A percentile compares a stretch with the other conserved stretches of the same genome.
phyloP scores from a whole-genome alignment of 257 asterid genomes.

The Lantana camara region DNA sequence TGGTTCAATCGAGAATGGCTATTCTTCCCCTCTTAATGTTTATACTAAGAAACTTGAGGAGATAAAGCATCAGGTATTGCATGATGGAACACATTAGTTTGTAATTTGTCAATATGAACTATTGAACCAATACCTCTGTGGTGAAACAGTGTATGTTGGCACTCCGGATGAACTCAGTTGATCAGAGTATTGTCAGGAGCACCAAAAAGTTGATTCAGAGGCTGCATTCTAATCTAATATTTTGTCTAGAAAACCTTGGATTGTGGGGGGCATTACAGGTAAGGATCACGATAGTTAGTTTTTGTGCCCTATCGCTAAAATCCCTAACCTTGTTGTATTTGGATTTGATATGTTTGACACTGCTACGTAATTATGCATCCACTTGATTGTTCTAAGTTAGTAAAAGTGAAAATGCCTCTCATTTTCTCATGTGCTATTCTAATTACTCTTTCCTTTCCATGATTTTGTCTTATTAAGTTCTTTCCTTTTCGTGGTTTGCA shows the following conservation, averaged over 20 bases:
- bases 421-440: neutral
- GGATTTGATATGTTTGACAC: neutral
- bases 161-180: slow-evolving; percentile 45
- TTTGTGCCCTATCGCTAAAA: slow-evolving; percentile 13
- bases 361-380: slow-evolving; percentile 14
- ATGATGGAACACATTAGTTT: slow-evolving; percentile 24
- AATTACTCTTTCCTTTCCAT: slow-evolving; percentile 5
- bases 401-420: slow-evolving; percentile 13
- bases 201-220: slow-evolving; percentile 60
- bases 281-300: slow-evolving; percentile 30
- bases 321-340: slow-evolving; percentile 1
- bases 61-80: slow-evolving; percentile 75
- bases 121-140: slow-evolving; percentile 29
- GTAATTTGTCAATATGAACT: slow-evolving; percentile 22
- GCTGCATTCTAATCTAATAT: slow-evolving; percentile 66
- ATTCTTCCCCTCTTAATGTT: slow-evolving; percentile 31
- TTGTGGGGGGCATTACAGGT: slow-evolving; percentile 95
- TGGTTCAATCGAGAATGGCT: slow-evolving; percentile 44
- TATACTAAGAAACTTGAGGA: slow-evolving; percentile 67
- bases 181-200: slow-evolving; percentile 54
- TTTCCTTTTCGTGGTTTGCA: neutral
- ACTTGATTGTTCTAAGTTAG: neutral
- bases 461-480: neutral
- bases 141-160: slow-evolving; percentile 57
- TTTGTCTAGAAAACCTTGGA: slow-evolving; percentile 85